A percentile compares a stretch with the other conserved stretches of the same genome.
Evolutionary conservation across 2,329 filamentous ascomycete genomes (phyloP).

Genomic region (Hypoxylon sp.): DNA sequence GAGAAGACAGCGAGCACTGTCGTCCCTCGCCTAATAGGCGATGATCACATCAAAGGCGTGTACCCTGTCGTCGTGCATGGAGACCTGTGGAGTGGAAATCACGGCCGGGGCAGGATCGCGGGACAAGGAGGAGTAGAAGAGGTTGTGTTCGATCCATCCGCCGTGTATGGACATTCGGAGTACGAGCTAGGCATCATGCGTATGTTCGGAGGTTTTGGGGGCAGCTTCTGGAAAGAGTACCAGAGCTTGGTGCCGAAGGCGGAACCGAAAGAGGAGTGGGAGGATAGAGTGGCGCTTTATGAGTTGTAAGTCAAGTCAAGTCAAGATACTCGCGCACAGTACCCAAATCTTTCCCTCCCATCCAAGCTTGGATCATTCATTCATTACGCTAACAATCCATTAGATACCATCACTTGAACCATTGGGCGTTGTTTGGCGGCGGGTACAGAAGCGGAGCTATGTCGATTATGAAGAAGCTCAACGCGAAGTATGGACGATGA

Average conservation of each 20-base stretch:
- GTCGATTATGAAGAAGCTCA: conserved; percentile 81
- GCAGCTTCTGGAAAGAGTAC: conserved; percentile 82
- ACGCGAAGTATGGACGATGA: conserved; percentile 76
- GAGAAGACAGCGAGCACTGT: conserved; percentile 74
- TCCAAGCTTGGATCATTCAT: background rate
- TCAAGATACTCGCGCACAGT: conserved; percentile 47
- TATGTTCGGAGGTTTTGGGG: conserved; percentile 93
- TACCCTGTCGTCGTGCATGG: conserved; percentile 89
- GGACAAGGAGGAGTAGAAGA: conserved; percentile 71
- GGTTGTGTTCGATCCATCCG: conserved; percentile 85
- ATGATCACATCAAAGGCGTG: conserved; percentile 74
- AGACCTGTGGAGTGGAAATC: conserved; percentile 94
- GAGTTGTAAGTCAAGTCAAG: conserved; percentile 75
- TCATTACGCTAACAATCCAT: conserved; percentile 55
- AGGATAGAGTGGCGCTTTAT: conserved; percentile 86
- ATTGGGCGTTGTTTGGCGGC: conserved; percentile 86
- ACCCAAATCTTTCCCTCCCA: background rate
- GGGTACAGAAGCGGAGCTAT: conserved; percentile 83
- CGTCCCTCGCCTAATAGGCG: conserved; percentile 82
- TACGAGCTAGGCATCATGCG: conserved; percentile 95
- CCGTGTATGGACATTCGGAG: conserved; percentile 88
- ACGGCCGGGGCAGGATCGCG: conserved; percentile 74
- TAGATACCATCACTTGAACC: conserved; percentile 92
- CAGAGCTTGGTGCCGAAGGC: conserved; percentile 80
- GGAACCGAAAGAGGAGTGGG: conserved; percentile 85